Evolutionary conservation across 2,329 filamentous ascomycete genomes (phyloP), one percentile per base, ranked within the genome.

Genomic region (Diaporthe sp.): DNA sequence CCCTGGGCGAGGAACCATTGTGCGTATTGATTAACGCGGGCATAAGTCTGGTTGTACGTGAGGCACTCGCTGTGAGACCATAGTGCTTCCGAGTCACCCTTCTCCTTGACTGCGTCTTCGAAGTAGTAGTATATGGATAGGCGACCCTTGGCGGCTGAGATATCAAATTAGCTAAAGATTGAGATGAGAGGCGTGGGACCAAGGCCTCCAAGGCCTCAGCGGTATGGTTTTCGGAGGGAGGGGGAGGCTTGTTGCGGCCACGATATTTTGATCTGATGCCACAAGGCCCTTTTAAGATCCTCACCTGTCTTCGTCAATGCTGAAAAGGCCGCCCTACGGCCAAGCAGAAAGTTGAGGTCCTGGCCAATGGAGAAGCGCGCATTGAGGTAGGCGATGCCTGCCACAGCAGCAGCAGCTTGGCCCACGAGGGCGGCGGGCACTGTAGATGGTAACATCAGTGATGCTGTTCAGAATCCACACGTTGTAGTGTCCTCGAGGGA

Each of bases 281-380:
- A 59, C 69, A 3, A n/a, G 31, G 8, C 25, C 4, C 22, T 25
- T 2, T 13, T 12, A 42, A 74, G 57, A 49, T 53, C 75, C 82
- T 77, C 83, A 91, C 90, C 81, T 51, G 88, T 88, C 82, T 86
- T 85, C 6, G 83, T 82, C 72, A 88, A 87, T 3, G 85, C 82
- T 70, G 88, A 87, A 70, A 85, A 83, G 13, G 84, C 83, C 44
- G 81, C 83, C 49, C 83, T 85, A n/a, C 84, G 75, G 15, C 83
- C 83, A 17, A 84, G 81, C n/a, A 94, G 82, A 9, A 79, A 79
- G 0, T 80, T 78, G 22, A 93, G 77, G 81, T 96, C 94, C 79
- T 93, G 90, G 57, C 84, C 82, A 68, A 95, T 81, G 81, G 94
- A 90, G 79, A 89, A 92, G 84, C 93, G 94, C 72, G 91, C 94